Base-by-base conservation (phyloP, 1,284 basidiomycete genomes). In the Cystobasidium sp. region DNA sequence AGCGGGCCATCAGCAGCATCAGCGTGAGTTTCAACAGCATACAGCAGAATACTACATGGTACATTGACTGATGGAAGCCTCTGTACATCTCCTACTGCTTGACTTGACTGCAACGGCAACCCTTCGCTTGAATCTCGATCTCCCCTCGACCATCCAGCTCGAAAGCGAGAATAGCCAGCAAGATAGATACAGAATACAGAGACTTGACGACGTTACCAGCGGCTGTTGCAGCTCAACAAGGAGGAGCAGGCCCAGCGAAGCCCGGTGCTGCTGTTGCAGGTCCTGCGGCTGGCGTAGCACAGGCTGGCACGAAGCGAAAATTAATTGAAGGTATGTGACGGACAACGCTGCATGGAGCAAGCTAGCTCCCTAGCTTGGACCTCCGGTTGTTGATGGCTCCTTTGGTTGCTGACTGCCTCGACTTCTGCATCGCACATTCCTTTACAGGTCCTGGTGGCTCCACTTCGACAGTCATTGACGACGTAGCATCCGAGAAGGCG, bases 161-260 rank as follows among this genome's bases (percentile, higher is more conserved):
- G 31, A 65, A 66, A 56, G 70, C 70, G 20, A 18, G 62, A 24
- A 41, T 73, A 44, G 62, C 70, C 31, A 73, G 70, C 70, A 73
- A 73, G 53, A 53, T 73, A 65, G 70, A 73, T 22, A 46, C 53
- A 31, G 70, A 73, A 59, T 73, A 73, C 22, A 73, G 70, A 53
- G 62, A 73, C 53, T 41, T 73, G n/a, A 73, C 70, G 44, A 46
- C 62, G 1, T 52, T 73, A 31, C 70, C 70, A n/a, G 70, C 70
- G 16, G 70, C 70, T 10, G 59, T 73, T 37, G 37, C 70, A 18
- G 70, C 56, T 18, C 70, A 73, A 41, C 62, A 66, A 43, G 52
- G 43, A n/a, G 70, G 62, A 22, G 62, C 49, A 37, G 70, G 62
- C 3, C 39, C 62, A 47, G 62, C 70, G 22, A 61, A 52, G 52